phyloP scores from a whole-genome alignment of 2,329 filamentous ascomycete species.

The Microdochium bolleyi region DNA sequence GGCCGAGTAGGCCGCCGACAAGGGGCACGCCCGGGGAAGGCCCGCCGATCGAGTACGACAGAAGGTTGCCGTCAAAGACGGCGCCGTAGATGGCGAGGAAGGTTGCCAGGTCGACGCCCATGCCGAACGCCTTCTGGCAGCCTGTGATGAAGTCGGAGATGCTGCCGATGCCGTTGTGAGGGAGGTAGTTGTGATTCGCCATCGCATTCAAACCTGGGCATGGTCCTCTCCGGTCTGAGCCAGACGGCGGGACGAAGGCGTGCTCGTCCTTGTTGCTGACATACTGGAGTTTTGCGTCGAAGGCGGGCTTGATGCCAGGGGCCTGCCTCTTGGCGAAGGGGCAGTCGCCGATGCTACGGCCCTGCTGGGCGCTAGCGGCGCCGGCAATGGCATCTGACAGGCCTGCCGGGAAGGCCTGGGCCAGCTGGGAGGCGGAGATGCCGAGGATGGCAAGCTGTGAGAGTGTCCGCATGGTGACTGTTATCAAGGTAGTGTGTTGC shows the following conservation, averaged over 20 bases:
- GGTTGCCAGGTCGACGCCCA: constrained; percentile 29
- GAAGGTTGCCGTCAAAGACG: constrained; percentile 32
- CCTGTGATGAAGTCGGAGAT: constrained; percentile 1
- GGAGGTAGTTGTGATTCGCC: neutral
- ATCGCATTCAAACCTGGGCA: neutral
- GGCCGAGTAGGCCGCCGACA: constrained; percentile 8
- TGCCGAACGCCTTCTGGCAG: constrained; percentile 28
- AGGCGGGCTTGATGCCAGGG: neutral
- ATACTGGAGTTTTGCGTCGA: neutral
- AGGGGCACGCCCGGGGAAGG: constrained; percentile 1
- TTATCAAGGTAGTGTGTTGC: too few species aligned
- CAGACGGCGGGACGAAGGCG: neutral
- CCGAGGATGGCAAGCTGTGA: neutral
- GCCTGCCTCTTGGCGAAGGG: neutral
- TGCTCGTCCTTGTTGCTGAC: neutral
- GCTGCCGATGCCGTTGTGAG: neutral
- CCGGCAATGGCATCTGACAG: neutral
- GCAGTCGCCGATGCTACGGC: neutral
- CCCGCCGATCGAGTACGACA: constrained; percentile 34
- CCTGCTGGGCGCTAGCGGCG: neutral
- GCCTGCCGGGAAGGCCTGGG: neutral
- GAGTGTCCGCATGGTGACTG: neutral
- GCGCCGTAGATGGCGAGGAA: constrained; percentile 33
- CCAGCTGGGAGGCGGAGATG: neutral
- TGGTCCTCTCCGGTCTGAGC: neutral